These are phyloP conservation scores for Metschnikowia continentalis DNA, from an alignment of 805 yeast genomes.

Conservation along the genomic window DNA sequence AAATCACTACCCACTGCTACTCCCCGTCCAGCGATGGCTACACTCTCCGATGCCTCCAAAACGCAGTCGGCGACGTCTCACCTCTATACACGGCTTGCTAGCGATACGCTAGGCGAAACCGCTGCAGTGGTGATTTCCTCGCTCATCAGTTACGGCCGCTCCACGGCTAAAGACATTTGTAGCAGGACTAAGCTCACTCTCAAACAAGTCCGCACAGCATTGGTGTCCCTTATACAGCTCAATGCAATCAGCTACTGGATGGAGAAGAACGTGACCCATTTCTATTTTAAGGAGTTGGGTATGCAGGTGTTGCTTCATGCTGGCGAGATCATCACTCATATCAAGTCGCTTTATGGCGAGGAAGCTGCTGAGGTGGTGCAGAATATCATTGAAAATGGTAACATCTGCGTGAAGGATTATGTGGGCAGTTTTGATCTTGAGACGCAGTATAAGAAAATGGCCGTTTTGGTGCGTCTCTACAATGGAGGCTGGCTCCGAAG, in stretches of 20 bases:
- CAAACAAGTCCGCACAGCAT: constrained; percentile 53
- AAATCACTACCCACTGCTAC: not conserved
- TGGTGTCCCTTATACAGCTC: constrained; percentile 76
- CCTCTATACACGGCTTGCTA: constrained; percentile 50
- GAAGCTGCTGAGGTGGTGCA: constrained; percentile 59
- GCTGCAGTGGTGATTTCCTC: constrained; percentile 61
- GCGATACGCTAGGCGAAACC: constrained; percentile 62
- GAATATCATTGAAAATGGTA: constrained; percentile 67
- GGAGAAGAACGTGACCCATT: constrained; percentile 42
- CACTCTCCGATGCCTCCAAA: constrained; percentile 21
- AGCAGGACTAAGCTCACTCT: constrained; percentile 44
- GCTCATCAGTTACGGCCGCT: constrained; percentile 65
- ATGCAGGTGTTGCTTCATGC: constrained; percentile 61
- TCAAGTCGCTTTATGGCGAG: constrained; percentile 44
- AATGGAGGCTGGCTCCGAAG: constrained; percentile 36
- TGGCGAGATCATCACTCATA: constrained; percentile 64
- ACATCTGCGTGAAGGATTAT: constrained; percentile 52
- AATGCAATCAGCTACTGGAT: constrained; percentile 68
- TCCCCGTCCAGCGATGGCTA: constrained; percentile 4
- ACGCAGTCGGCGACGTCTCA: constrained; percentile 62
- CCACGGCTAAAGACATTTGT: constrained; percentile 52
- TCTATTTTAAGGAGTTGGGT: constrained; percentile 63
- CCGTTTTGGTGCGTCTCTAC: constrained; percentile 25
- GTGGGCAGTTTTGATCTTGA: constrained; percentile 23
- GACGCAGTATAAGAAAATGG: constrained; percentile 20